Percentiles rank a stretch among this genome's conserved stretches.
Conservation (phyloP, 352 stramenopile genomes). For the Globisporangium canariense region DNA sequence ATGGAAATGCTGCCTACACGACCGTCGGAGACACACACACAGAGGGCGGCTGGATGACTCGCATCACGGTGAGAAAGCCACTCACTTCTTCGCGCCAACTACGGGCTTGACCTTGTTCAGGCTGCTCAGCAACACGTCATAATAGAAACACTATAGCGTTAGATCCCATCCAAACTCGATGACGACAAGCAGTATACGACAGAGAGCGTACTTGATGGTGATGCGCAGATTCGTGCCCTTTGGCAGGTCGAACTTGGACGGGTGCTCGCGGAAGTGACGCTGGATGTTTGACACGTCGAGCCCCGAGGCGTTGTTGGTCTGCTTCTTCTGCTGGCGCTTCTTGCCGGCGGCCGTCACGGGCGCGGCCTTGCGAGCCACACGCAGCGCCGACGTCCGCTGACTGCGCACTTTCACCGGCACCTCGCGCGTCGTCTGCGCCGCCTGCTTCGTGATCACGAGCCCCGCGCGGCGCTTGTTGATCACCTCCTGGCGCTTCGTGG, state of each 20-base stretch:
- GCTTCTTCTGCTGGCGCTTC: slow-evolving; percentile 24
- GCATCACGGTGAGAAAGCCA: slow-evolving; percentile 1
- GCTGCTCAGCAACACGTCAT: slow-evolving; percentile 19
- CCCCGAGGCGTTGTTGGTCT: slow-evolving; percentile 19
- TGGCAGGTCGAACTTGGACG: slow-evolving; percentile 77
- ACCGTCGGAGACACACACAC: neutral
- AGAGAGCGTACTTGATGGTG: slow-evolving; percentile 60
- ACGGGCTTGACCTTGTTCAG: slow-evolving; percentile 74
- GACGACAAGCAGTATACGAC: neutral
- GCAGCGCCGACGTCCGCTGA: slow-evolving; percentile 40
- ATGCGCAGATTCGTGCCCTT: slow-evolving; percentile 78
- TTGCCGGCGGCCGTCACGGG: slow-evolving; percentile 13
- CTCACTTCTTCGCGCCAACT: slow-evolving; percentile 59
- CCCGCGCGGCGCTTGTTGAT: slow-evolving; percentile 70
- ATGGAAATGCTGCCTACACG: slow-evolving; percentile 4
- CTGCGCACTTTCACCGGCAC: slow-evolving; percentile 38
- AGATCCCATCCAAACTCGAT: neutral
- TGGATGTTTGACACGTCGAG: slow-evolving; percentile 80
- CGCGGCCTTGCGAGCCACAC: slow-evolving; percentile 24
- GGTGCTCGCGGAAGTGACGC: slow-evolving; percentile 70
- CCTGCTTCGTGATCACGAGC: slow-evolving; percentile 32
- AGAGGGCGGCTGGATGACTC: neutral
- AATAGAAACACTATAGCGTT: neutral
- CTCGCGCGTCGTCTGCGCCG: slow-evolving; percentile 25
- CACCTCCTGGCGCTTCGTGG: slow-evolving; percentile 58